These are phyloP conservation scores for Nicotiana undulata DNA, from an alignment of 257 asterid species.

Conservation along the genomic window DNA sequence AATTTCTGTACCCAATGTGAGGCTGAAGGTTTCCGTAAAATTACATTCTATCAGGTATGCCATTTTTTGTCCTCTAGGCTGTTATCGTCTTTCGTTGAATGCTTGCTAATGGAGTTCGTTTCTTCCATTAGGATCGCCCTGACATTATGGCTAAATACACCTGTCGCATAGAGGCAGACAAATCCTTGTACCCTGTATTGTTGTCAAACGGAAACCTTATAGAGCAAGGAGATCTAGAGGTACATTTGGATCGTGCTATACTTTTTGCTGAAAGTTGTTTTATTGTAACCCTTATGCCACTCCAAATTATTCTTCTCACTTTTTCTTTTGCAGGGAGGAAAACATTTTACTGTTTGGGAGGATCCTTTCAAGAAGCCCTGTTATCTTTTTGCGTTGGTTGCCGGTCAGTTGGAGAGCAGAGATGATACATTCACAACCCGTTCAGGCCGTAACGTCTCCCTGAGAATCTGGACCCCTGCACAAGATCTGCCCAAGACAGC, in stretches of 20 bases:
- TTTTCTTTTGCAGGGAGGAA: constrained; percentile 51
- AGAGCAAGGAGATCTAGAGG: constrained; percentile 89
- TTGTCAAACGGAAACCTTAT: constrained; percentile 83
- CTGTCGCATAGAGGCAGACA: constrained; percentile 87
- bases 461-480: constrained; percentile 88
- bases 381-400: constrained; percentile 96
- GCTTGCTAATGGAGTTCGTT: constrained; percentile 16
- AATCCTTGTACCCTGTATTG: constrained; percentile 79
- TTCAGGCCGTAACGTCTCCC: constrained; percentile 74
- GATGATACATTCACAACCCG: constrained; percentile 76
- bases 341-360: constrained; percentile 76
- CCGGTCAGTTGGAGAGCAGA: constrained; percentile 84
- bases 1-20: constrained; percentile 99
- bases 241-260: constrained; percentile 7
- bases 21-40: constrained; percentile 93
- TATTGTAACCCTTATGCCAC: neutral
- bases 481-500: constrained; percentile 86
- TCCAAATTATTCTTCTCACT: neutral
- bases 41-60: constrained; percentile 81
- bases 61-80: neutral
- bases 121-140: constrained; percentile 74
- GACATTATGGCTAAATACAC: constrained; percentile 95
- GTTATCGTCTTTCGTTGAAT: neutral
- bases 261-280: neutral
- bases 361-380: constrained; percentile 94